Evolutionary conservation across 2,329 filamentous ascomycete genomes (phyloP), one percentile per base, ranked within the genome.

Genomic region (Monosporascus sp.): DNA sequence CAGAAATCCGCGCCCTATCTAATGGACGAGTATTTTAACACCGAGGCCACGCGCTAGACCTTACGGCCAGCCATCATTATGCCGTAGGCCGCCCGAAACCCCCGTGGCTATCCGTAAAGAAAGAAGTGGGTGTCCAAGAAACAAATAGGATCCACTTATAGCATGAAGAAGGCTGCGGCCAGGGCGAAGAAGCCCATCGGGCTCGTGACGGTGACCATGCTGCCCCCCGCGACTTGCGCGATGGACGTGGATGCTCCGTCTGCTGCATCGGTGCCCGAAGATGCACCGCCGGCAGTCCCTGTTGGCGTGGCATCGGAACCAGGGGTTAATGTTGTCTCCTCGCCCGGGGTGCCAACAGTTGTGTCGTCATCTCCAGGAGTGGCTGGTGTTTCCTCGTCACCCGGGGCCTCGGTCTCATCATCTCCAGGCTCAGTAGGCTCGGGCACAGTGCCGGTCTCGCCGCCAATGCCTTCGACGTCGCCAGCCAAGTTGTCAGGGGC

Each of bases 181-280:
- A 77, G 54, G 54, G 65, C 72, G 48, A 77, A 57, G 47, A 82
- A 68, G 42, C 68, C 68, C 55, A 75, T 59, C 17, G 72, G 68
- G 62, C 67, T 67, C 25, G 77, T 72, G 7, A 71, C 69, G 48
- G 69, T 60, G 56, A 78, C 51, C 5, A 50, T 34, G 46, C 51
- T 57, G 25, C 57, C 62, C 14, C 52, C 59, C n/a, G 48, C 62
- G 24, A 25, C 24, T 17, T 56, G 55, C 5, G 52, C 45, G 49
- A 51, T 54, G 17, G 56, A 54, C 6, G 53, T 45, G 39, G 37
- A 44, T 20, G 54, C 38, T 11, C 51, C 24, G n/a, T 36, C 36
- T 0, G 56, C 25, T 22, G 49, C 42, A 9, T 31, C 34, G 47
- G 48, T 53, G 34, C 53, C 24, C 6, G 55, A 51, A 18, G 48